These are phyloP conservation scores for Thraustochytrium sp. DNA, from an alignment of 352 stramenopile genomes.

Conservation along the genomic window DNA sequence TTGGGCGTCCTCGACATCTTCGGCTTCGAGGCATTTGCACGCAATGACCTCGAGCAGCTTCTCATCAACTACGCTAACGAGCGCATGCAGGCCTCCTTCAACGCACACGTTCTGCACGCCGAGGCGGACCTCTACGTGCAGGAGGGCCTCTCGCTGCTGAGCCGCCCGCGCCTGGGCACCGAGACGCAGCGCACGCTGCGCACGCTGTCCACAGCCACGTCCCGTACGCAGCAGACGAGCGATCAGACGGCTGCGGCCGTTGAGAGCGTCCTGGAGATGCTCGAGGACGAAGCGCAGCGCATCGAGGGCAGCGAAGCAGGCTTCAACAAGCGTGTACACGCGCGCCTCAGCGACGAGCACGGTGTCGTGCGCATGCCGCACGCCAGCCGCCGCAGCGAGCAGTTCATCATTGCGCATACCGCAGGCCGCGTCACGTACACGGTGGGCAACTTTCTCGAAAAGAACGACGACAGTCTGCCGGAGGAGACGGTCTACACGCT, in stretches of 20 bases:
- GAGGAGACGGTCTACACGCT: background rate
- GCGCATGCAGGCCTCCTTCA: slow-evolving; percentile 73
- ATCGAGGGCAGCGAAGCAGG: slow-evolving; percentile 54
- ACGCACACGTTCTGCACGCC: slow-evolving; percentile 75
- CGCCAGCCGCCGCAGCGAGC: slow-evolving; percentile 76
- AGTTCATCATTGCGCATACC: slow-evolving; percentile 93
- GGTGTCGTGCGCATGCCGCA: slow-evolving; percentile 62
- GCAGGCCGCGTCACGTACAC: slow-evolving; percentile 91
- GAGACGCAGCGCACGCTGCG: background rate
- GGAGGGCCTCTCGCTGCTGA: slow-evolving; percentile 78
- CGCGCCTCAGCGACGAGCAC: background rate
- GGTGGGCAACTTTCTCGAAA: slow-evolving; percentile 79
- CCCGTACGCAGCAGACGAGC: too few relatives aligned
- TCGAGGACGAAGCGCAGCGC: slow-evolving; percentile 80
- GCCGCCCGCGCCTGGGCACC: slow-evolving; percentile 60
- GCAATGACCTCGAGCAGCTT: slow-evolving; percentile 82
- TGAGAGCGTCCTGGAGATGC: slow-evolving; percentile 77
- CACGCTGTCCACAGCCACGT: too few relatives aligned
- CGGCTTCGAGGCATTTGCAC: slow-evolving; percentile 80
- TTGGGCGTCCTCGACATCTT: slow-evolving; percentile 83
- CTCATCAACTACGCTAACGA: slow-evolving; percentile 82
- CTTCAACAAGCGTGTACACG: background rate
- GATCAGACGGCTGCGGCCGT: background rate
- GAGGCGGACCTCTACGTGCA: slow-evolving; percentile 69
- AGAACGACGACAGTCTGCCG: slow-evolving; percentile 27